Conservation (phyloP, 495 filamentous ascomycete species). For the Penicillium paxilli region DNA sequence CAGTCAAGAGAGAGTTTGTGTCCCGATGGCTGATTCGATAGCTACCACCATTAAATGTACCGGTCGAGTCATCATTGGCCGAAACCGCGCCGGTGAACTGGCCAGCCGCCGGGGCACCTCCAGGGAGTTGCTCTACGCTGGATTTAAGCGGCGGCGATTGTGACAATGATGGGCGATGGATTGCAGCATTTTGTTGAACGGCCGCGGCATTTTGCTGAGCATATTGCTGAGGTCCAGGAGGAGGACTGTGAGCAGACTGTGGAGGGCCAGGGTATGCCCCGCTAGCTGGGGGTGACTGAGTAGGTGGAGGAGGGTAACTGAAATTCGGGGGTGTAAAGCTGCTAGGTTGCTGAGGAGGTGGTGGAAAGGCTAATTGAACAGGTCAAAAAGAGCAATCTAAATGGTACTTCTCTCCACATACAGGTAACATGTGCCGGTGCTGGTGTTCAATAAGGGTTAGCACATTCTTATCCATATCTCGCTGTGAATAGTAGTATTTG, state of each 20-base stretch:
- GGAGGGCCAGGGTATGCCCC: constrained; percentile 17
- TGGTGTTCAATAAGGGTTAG: constrained; percentile 6
- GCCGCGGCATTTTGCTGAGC: constrained; percentile 1
- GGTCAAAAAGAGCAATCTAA: background rate
- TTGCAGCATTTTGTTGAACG: constrained; percentile 6
- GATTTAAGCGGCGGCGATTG: constrained; percentile 19
- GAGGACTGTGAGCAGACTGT: constrained; percentile 14
- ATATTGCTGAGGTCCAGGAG: background rate
- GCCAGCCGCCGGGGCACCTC: constrained; percentile 48
- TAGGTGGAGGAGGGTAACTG: constrained; percentile 41
- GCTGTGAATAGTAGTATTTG: background rate
- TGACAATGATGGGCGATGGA: constrained; percentile 3
- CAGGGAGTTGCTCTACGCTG: constrained; percentile 29
- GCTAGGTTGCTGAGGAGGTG: constrained; percentile 15
- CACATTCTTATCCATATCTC: background rate
- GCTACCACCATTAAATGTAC: constrained; percentile 93
- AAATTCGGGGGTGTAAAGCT: constrained; percentile 34
- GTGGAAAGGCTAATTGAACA: constrained; percentile 15
- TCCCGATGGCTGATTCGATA: constrained; percentile 94
- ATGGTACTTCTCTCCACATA: background rate
- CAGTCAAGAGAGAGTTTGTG: constrained; percentile 81
- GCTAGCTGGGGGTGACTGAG: constrained; percentile 13
- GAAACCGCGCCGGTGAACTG: constrained; percentile 59
- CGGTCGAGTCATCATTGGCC: constrained; percentile 73
- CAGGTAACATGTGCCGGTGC: constrained; percentile 26